A percentile compares a stretch with the other conserved stretches of the same genome.
Conservation (phyloP, 73 alveolate species). For the Paramecium pentaurelia region DNA sequence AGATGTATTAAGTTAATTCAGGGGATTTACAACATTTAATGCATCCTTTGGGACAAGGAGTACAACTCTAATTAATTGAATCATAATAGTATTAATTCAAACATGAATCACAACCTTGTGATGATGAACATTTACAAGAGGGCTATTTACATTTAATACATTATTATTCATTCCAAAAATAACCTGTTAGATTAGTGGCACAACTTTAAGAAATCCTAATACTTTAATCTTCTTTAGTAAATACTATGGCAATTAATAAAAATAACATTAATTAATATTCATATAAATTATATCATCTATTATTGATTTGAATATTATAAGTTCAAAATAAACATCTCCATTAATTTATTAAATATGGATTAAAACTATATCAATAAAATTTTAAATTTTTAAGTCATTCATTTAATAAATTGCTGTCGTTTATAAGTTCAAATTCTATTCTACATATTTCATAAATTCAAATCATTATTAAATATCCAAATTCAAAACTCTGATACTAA, state of each 20-base stretch:
- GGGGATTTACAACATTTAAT: not conserved
- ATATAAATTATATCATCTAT: too few relatives aligned
- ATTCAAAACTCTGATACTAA: too few relatives aligned
- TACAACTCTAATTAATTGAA: not conserved
- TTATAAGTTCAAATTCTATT: too few relatives aligned
- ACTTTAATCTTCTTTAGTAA: not conserved
- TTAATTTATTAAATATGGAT: too few relatives aligned
- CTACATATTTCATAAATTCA: too few relatives aligned
- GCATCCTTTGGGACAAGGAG: conserved; percentile 20
- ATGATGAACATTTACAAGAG: not conserved
- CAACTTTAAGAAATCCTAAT: not conserved
- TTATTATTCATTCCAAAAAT: conserved; percentile 11
- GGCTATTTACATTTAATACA: conserved; percentile 16
- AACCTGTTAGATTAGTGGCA: not conserved
- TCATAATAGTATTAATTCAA: conserved; percentile 5
- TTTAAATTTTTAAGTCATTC: too few relatives aligned
- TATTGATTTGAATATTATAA: too few relatives aligned
- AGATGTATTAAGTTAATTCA: not conserved
- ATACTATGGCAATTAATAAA: not conserved
- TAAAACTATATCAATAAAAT: too few relatives aligned
- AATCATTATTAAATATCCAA: too few relatives aligned
- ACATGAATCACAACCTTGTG: not conserved
- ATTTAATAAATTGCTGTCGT: too few relatives aligned
- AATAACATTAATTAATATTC: not conserved
- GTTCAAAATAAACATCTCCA: too few relatives aligned